Base-by-base conservation (phyloP, 176 grass and related monocot species). In the sorghum (Sorghum bicolor) region DNA sequence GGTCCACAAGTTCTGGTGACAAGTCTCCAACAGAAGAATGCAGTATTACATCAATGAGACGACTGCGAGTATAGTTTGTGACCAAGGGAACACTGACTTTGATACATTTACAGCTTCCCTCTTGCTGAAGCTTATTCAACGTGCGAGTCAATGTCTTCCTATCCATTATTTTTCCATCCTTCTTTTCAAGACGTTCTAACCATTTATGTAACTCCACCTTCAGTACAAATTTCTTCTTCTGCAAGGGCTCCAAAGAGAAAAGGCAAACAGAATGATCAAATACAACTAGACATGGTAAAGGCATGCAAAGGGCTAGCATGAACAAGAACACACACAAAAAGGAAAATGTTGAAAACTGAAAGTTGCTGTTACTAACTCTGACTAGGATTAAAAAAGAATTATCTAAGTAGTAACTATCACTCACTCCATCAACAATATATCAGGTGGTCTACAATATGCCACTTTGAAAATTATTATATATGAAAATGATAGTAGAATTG, bases 91-190 rank as follows among this genome's bases (percentile, higher is more conserved):
- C 89, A 53, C 93, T 95, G 70, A 98, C 93, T 88, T 92, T 82
- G 84, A 93, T 83, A 74, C 89, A 91, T 88, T 88, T 98, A 80
- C 93, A 95, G 43, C 71, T 88, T 19, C 93, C 93, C 77, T 93
- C 89, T 81, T 90, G 64, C 84, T 98, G 93, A 82, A 98, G 87
- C 83, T 91, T 98, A 86, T 98, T 98, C 85, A 98, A 86, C 31
- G 84, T 88, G 70, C 89, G 83, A 86, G 88, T 78, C 64, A 98
- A 88, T 69, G 93, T 95, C 81, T 92, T 98, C 64, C 84, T 91
- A 82, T 93, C 93, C 93, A 98, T 95, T 74, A 68, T 80, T 75
- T 88, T 98, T 55, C 72, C 83, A 57, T 95, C 93, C 79, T 91
- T 67, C 80, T 95, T 93, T 81, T 95, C 91, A 82, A 95, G 85